These are phyloP conservation scores for Aspergillus japonicus DNA, from an alignment of 2,329 filamentous ascomycete genomes.

Conservation along the genomic window DNA sequence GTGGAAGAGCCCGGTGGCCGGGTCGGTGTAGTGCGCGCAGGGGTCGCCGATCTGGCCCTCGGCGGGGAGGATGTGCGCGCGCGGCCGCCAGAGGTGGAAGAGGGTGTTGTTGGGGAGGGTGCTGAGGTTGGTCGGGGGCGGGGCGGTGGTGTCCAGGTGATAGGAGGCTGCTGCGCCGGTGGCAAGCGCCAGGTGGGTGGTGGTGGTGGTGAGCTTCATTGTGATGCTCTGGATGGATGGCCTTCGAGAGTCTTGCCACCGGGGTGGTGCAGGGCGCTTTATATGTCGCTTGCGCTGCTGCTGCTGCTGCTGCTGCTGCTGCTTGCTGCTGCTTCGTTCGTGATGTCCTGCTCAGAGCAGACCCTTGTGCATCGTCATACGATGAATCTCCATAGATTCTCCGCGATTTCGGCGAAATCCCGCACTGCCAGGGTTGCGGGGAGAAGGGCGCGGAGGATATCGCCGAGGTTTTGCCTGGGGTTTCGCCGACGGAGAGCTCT, in stretches of 20 bases:
- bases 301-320: no score
- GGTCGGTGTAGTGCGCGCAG: slow-evolving; percentile 20
- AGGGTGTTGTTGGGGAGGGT: slow-evolving; percentile 16
- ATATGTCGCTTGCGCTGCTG: background rate
- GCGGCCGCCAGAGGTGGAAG: slow-evolving; percentile 22
- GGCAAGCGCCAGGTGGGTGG: background rate
- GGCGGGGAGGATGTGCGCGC: slow-evolving; percentile 18
- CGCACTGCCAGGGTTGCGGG: background rate
- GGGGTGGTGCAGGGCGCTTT: background rate
- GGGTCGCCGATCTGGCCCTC: slow-evolving; percentile 20
- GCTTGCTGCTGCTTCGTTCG: background rate
- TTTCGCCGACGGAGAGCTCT: background rate
- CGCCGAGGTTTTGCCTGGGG: background rate
- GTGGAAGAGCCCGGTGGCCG: slow-evolving; percentile 20
- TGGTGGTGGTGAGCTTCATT: background rate
- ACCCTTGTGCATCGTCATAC: no score
- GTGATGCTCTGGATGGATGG: background rate
- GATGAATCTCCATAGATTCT: background rate
- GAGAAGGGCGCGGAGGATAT: background rate
- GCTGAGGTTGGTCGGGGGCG: slow-evolving; percentile 17
- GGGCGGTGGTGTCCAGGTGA: background rate
- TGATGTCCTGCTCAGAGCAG: no score
- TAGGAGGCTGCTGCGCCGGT: background rate
- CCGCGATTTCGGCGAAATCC: background rate
- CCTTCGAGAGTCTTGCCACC: background rate